Percentiles rank a stretch among this genome's conserved stretches.
Evolutionary conservation across 139 green algal species (phyloP).

Genomic region (Closterium sp.): DNA sequence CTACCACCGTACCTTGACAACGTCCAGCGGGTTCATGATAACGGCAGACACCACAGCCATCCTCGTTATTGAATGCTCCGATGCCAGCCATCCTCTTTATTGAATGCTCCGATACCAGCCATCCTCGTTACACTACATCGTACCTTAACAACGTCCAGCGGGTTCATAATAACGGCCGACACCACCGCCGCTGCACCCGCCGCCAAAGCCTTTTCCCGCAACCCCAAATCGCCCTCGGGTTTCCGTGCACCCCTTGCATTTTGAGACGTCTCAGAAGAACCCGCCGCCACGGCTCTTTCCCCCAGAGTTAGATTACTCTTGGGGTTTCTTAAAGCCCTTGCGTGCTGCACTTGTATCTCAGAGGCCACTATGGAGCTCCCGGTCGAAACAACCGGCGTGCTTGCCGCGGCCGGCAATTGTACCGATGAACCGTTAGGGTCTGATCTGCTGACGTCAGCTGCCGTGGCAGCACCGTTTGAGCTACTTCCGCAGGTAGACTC

Average conservation of each 20-base stretch:
- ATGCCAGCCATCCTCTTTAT: too few relatives aligned
- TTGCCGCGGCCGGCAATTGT: not conserved
- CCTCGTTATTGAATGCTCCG: too few relatives aligned
- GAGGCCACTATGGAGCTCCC: too few relatives aligned
- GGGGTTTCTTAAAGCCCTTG: too few relatives aligned
- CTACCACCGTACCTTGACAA: slow-evolving; percentile 36
- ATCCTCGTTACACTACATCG: slow-evolving; percentile 18
- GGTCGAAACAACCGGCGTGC: too few relatives aligned
- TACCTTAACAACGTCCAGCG: slow-evolving; percentile 40
- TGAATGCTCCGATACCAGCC: too few relatives aligned
- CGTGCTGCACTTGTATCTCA: too few relatives aligned
- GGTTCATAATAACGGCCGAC: slow-evolving; percentile 33
- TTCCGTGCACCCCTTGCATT: not conserved
- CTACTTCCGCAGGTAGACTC: not conserved
- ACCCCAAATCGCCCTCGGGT: slow-evolving; percentile 9
- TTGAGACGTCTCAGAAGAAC: too few relatives aligned
- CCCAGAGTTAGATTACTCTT: not conserved
- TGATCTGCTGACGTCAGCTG: not conserved
- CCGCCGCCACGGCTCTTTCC: slow-evolving; percentile 17
- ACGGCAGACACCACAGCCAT: slow-evolving; percentile 15
- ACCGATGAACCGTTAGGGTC: not conserved
- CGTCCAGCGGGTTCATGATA: slow-evolving; percentile 34
- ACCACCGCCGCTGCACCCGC: slow-evolving; percentile 16
- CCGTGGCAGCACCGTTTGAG: not conserved
- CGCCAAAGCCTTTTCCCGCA: slow-evolving; percentile 26